Evolutionary conservation across 495 filamentous ascomycete species (phyloP).

Genomic region (Penicillium crystallinum): DNA sequence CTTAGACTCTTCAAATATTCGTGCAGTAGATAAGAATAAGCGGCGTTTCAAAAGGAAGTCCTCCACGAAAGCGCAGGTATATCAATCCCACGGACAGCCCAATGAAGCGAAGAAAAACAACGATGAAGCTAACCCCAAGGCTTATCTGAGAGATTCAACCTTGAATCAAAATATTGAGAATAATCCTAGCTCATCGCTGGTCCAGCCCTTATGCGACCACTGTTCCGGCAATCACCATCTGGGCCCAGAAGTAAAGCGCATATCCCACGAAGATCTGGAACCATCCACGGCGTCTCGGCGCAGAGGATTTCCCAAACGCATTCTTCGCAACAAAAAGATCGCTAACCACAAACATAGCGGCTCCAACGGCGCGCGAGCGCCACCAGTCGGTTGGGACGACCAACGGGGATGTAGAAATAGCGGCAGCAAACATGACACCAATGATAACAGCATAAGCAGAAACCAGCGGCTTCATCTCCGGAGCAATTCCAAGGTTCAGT

Average conservation of each 20-base stretch:
- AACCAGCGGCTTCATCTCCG: slow-evolving; percentile 16
- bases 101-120: too few species aligned
- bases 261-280: slow-evolving; percentile 5
- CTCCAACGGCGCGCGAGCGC: slow-evolving; percentile 8
- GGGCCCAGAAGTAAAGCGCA: slow-evolving; percentile 14
- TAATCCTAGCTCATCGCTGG: too few species aligned
- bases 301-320: slow-evolving; percentile 7
- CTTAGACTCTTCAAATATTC: too few species aligned
- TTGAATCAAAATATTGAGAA: too few species aligned
- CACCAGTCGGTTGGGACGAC: background rate
- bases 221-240: slow-evolving; percentile 13
- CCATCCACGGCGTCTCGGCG: background rate
- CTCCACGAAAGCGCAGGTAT: too few species aligned
- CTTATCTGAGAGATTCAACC: too few species aligned
- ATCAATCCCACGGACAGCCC: too few species aligned
- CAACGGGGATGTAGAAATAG: slow-evolving; percentile 7
- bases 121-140: too few species aligned
- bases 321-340: slow-evolving; percentile 14
- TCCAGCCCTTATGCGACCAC: background rate
- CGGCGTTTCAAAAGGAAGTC: too few species aligned
- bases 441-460: slow-evolving; percentile 14
- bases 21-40: too few species aligned
- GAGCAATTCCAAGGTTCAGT: slow-evolving; percentile 9
- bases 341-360: slow-evolving; percentile 12
- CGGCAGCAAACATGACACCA: slow-evolving; percentile 15